Conservation (phyloP, 768 basidiomycete genomes). For the Mycena metata region DNA sequence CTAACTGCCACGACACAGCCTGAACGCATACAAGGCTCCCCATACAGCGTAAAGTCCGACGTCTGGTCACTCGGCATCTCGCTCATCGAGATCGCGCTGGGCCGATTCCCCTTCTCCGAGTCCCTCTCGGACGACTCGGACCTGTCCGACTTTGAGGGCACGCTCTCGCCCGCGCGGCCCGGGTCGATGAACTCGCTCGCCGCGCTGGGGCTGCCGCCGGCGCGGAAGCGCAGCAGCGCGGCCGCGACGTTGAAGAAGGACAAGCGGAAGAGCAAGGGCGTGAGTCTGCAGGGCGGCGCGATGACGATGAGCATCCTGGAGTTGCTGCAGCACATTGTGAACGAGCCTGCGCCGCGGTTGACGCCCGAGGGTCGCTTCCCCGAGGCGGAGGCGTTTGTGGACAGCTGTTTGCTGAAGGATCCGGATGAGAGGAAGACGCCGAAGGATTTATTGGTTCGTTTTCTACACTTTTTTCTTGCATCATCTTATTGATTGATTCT, state of each 20-base stretch:
- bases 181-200: conserved; percentile 63
- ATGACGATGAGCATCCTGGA: conserved; percentile 99
- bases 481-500: neutral
- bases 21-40: conserved; percentile 98
- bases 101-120: conserved; percentile 96
- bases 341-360: conserved; percentile 94
- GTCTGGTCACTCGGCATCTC: conserved; percentile 99
- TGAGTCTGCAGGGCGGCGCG: conserved; percentile 92
- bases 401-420: conserved; percentile 93
- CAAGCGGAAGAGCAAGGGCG: conserved; percentile 91
- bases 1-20: conserved; percentile 67
- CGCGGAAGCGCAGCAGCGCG: conserved; percentile 48
- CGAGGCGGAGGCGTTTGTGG: conserved; percentile 86
- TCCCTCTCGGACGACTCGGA: conserved; percentile 83
- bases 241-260: conserved; percentile 75
- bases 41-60: conserved; percentile 98
- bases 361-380: conserved; percentile 81
- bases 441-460: conserved; percentile 85
- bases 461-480: neutral
- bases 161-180: conserved; percentile 80
- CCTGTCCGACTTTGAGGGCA: conserved; percentile 84
- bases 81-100: conserved; percentile 95
- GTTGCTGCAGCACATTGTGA: conserved; percentile 97
- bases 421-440: conserved; percentile 87
- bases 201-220: conserved; percentile 52